A percentile compares a stretch with the other conserved stretches of the same genome.
These are phyloP conservation scores for Picea glauca DNA, from an alignment of 75 land plant species.

Conservation along the genomic window DNA sequence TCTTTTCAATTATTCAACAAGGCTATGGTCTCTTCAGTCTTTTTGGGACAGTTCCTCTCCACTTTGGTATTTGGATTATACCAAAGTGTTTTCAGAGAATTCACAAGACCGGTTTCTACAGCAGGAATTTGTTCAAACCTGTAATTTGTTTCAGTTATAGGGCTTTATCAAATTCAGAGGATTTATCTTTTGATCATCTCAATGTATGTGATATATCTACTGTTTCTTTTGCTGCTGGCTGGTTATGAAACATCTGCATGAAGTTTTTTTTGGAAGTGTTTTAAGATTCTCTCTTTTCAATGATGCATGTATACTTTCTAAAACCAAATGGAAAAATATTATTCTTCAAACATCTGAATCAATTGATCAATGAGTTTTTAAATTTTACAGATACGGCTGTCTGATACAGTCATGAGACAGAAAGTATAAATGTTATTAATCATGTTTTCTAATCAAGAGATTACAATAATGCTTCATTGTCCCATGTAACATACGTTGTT, in stretches of 20 bases:
- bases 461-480: neutral
- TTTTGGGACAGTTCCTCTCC: neutral
- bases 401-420: neutral
- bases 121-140: neutral
- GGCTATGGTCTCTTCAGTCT: neutral
- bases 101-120: neutral
- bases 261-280: neutral
- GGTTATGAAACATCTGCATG: neutral
- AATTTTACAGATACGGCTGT: neutral
- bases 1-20: neutral
- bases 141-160: neutral
- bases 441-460: neutral
- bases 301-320: neutral
- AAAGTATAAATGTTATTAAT: neutral
- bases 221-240: neutral
- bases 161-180: neutral
- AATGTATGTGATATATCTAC: neutral
- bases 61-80: neutral
- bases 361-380: neutral
- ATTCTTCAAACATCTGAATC: too few species aligned
- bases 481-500: neutral
- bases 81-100: neutral
- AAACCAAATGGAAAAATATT: neutral
- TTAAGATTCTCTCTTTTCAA: neutral
- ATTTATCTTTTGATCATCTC: neutral